phyloP scores from a whole-genome alignment of 2,329 filamentous ascomycete species.

The Curvularia sp. region DNA sequence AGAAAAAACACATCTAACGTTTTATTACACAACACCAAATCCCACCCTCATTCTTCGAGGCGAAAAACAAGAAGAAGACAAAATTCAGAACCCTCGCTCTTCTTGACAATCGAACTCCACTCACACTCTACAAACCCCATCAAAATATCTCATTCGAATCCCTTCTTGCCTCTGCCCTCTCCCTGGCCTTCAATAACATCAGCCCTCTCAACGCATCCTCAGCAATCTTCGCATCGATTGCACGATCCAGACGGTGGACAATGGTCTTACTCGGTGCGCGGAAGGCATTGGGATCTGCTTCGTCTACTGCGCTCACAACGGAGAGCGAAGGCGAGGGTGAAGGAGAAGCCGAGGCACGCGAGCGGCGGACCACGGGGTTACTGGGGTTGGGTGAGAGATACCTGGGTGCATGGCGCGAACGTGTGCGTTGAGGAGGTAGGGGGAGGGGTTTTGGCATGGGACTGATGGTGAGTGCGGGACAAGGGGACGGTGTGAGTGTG shows the following conservation, averaged over 20 bases:
- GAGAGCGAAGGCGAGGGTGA: neutral
- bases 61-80: no score
- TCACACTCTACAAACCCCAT: neutral
- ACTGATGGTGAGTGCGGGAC: neutral
- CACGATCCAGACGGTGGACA: constrained; percentile 24
- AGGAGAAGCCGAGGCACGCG: neutral
- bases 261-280: constrained; percentile 37
- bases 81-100: no score
- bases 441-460: neutral
- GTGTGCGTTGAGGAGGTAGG: neutral
- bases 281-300: constrained; percentile 21
- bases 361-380: neutral
- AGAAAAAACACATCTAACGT: no score
- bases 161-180: no score
- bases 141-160: neutral
- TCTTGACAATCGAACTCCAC: no score
- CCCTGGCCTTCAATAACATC: neutral
- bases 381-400: neutral
- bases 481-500: neutral
- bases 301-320: neutral
- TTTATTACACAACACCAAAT: no score
- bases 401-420: neutral
- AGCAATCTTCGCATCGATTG: constrained; percentile 39
- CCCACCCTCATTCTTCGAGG: no score
- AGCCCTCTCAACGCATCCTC: constrained; percentile 21